Evolutionary conservation across 169 alveolate genomes (phyloP).

Genomic region (Cryptosporidium meleagridis): DNA sequence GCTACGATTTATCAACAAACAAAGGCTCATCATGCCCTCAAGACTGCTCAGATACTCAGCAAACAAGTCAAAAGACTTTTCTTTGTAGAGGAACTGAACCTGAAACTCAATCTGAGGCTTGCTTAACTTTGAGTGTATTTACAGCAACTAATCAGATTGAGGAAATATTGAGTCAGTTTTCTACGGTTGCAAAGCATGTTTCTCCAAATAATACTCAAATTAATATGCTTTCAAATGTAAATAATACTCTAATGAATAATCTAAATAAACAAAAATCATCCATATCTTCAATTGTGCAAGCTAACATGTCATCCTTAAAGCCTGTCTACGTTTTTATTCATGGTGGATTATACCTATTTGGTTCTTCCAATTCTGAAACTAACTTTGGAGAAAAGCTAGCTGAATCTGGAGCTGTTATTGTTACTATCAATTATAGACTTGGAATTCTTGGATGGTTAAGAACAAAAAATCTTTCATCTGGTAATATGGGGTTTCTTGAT

Average conservation of each 20-base stretch:
- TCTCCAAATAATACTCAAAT: constrained; percentile 35
- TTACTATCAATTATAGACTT: constrained; percentile 77
- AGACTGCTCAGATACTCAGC: constrained; percentile 58
- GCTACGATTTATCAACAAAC: constrained; percentile 46
- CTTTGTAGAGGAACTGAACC: constrained; percentile 69
- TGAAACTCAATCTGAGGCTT: constrained; percentile 65
- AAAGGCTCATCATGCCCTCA: constrained; percentile 73
- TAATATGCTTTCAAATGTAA: constrained; percentile 23
- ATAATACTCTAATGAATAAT: constrained; percentile 10
- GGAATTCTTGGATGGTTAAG: constrained; percentile 79
- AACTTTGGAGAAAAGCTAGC: constrained; percentile 62
- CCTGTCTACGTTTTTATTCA: constrained; percentile 69
- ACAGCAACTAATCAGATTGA: constrained; percentile 35
- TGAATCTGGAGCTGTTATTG: constrained; percentile 76
- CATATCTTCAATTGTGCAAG: constrained; percentile 45
- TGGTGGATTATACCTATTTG: constrained; percentile 61
- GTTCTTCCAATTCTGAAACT: constrained; percentile 58
- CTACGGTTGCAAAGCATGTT: constrained; percentile 43
- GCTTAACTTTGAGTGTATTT: constrained; percentile 55
- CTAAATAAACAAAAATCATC: constrained; percentile 38
- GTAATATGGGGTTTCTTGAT: constrained; percentile 80
- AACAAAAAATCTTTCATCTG: constrained; percentile 42
- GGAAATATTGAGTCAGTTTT: constrained; percentile 40
- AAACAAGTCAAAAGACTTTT: constrained; percentile 53
- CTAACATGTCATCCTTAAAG: neutral